These are phyloP conservation scores for Diaporthe aspalathi DNA, from an alignment of 2,329 filamentous ascomycete species.

Conservation along the genomic window DNA sequence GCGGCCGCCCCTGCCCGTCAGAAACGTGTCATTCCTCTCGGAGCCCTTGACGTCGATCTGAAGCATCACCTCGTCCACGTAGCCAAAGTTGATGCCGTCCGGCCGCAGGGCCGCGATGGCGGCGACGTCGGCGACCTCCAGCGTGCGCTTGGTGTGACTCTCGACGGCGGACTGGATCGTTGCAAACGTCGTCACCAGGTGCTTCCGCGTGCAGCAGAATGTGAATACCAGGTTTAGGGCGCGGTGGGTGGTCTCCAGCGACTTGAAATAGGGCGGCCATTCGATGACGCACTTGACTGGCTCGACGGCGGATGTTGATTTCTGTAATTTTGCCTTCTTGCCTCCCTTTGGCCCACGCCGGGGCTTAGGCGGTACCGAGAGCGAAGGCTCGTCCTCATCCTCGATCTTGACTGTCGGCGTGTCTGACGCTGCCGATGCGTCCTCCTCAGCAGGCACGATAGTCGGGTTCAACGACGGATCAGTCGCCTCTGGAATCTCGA, in stretches of 20 bases:
- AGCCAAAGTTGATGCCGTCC: conserved; percentile 82
- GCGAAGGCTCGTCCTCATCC: conserved; percentile 12
- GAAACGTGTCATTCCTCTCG: conserved; percentile 73
- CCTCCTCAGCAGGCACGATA: not conserved
- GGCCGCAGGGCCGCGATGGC: conserved; percentile 83
- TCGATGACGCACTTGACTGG: conserved; percentile 52
- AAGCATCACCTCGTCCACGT: conserved; percentile 85
- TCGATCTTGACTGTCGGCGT: conserved; percentile 24
- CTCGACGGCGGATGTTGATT: conserved; percentile 37
- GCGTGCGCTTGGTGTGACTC: conserved; percentile 76
- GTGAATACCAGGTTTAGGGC: conserved; percentile 94
- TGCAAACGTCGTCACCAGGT: conserved; percentile 90
- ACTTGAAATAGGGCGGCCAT: conserved; percentile 82
- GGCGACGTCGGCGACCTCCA: conserved; percentile 83
- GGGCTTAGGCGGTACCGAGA: conserved; percentile 29
- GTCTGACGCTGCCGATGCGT: not conserved
- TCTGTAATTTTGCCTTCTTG: conserved; percentile 38
- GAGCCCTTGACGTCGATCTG: conserved; percentile 82
- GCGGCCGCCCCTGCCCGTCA: conserved; percentile 61
- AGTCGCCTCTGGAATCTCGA: conserved; percentile 34
- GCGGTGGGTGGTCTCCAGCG: conserved; percentile 79
- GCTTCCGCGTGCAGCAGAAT: conserved; percentile 92
- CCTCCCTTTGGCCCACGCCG: conserved; percentile 31
- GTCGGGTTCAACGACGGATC: conserved; percentile 28
- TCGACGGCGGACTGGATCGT: conserved; percentile 89